Base-by-base conservation (phyloP, 2,329 filamentous ascomycete genomes). In the Aureobasidium pullulans region DNA sequence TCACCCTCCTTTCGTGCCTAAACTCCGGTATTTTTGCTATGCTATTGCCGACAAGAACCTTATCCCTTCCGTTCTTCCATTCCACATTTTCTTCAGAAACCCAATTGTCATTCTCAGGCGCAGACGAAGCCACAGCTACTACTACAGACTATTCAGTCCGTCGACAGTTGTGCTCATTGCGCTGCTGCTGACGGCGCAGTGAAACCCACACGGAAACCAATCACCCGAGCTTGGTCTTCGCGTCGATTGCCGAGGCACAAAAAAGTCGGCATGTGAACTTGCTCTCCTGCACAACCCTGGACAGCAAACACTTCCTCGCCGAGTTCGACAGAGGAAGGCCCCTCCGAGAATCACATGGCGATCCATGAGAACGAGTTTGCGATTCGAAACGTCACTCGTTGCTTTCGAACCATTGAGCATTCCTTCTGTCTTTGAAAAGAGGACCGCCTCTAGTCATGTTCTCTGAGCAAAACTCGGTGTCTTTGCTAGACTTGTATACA, bases 181-280 rank as follows among this genome's bases (percentile, higher is more conserved):
- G 4, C 19, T 23, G 37, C 15, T 49, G 16, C 16, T 49, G 31
- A 11, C n/a, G 31, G 34, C 32, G 36, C 9, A 8, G 6, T 6
- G 16, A 44, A 44, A 16, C 23, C 23, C 11, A 11, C 15, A 31
- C 48, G 48, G 48, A 52, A 11, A 15, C 15, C 11, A 28, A 16
- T 52, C 10, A 19, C 50, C 50, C 50, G 39, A 54, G 50, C 39
- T 43, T 29, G 47, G 47, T 23, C 23, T 13, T 19, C 15, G 34
- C 7, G 16, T 42, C 39, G 15, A 9, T 34, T 54, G 50, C 50
- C 50, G 50, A 54, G 50, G 50, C 39, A 43, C 16, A 32, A 49
- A 43, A 15, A 54, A n/a, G n/a, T 15, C 29, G 39, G 39, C 50
- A 54, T 54, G 50, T 54, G 50, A 54, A 52, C 6, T 40, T 31